Percentiles rank a stretch among this genome's conserved stretches.
Conservation (phyloP, 2,329 filamentous ascomycete species). For the Arthrinium puccinioides region DNA sequence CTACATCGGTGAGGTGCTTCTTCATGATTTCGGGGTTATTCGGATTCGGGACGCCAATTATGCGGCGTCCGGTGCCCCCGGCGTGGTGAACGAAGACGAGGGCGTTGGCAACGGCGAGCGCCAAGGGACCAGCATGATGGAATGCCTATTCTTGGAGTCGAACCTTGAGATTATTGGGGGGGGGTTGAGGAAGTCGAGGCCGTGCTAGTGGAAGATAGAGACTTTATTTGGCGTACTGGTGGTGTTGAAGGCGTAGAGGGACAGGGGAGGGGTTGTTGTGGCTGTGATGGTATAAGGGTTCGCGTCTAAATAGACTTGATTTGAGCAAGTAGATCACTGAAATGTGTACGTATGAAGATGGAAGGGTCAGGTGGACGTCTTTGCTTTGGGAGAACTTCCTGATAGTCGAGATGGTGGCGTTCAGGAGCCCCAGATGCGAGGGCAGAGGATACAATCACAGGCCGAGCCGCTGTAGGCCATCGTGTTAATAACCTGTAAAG, state of each 20-base stretch:
- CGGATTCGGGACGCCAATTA: background rate
- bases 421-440: background rate
- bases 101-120: background rate
- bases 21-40: background rate
- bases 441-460: background rate
- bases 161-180: background rate
- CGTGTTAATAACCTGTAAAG: too few relatives aligned
- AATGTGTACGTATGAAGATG: too few relatives aligned
- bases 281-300: background rate
- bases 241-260: too few relatives aligned
- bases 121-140: background rate
- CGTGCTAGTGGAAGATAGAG: background rate
- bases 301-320: background rate
- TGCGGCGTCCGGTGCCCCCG: background rate
- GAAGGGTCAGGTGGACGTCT: background rate
- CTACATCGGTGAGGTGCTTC: too few relatives aligned
- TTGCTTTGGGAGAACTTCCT: background rate
- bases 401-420: background rate
- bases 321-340: background rate
- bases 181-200: too few relatives aligned
- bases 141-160: background rate
- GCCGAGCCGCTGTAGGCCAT: too few relatives aligned
- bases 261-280: background rate
- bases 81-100: background rate
- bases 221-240: background rate